Evolutionary conservation across 2,329 filamentous ascomycete genomes (phyloP).

Genomic region (Colletotrichum orchidophilum): DNA sequence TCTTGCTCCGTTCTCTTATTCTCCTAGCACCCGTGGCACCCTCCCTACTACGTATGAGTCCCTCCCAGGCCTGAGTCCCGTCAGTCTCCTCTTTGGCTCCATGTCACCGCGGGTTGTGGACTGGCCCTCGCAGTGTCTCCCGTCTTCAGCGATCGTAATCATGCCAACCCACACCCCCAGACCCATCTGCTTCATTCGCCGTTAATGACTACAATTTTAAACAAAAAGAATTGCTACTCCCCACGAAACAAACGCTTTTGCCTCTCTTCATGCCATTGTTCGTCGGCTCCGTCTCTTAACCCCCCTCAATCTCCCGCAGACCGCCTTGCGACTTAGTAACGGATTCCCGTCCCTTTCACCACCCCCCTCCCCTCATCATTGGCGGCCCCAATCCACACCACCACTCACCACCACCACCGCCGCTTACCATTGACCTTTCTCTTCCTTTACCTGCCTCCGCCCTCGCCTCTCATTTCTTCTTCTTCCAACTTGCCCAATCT

Average conservation of each 20-base stretch:
- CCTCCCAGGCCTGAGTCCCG: neutral
- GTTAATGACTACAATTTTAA: slow-evolving; percentile 16
- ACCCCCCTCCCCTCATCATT: slow-evolving; percentile 2
- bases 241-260: neutral
- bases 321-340: neutral
- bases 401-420: neutral
- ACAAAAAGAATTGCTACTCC: neutral
- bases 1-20: neutral
- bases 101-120: slow-evolving; percentile 19
- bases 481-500: slow-evolving; percentile 13
- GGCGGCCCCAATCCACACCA: slow-evolving; percentile 10
- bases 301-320: neutral
- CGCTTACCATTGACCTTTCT: neutral
- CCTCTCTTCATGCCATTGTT: neutral
- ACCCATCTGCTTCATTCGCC: slow-evolving; percentile 20
- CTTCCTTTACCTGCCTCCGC: slow-evolving; percentile 7
- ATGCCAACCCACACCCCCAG: neutral
- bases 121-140: neutral
- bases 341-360: neutral
- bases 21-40: neutral
- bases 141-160: slow-evolving; percentile 8
- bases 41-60: neutral
- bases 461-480: slow-evolving; percentile 17
- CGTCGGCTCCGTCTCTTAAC: neutral
- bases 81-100: slow-evolving; percentile 7